Evolutionary conservation across 306 rosid species (phyloP), one percentile per base, ranked within the genome.

Genomic region (Sesbania bispinosa): DNA sequence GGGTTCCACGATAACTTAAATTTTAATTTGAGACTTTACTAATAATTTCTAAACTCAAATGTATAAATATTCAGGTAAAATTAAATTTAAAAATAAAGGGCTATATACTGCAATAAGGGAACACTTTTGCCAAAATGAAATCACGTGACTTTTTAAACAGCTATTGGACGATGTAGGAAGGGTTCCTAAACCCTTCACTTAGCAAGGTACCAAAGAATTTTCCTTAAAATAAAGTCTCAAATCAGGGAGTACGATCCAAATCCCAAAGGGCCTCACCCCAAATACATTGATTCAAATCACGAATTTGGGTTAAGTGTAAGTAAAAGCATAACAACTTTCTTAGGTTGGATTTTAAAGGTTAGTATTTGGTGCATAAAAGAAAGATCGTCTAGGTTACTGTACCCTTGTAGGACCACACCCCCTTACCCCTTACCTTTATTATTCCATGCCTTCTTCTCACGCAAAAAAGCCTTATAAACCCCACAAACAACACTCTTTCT

Each of bases 391-490:
- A 64, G 79, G 81, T 71, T 57, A 75, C 20, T 76, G 59, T 47
- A 20, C 10, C 10, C 29, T 4, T 30, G 30, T 73, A 77, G 79
- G 78, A 74, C 71, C 81, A 60, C 46, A 10, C n/a, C 20, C 5
- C 68, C 43, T 27, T 36, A 30, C 62, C 67, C 51, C 13, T 55
- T n/a, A 39, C 77, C 71, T 43, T 71, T 71, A 43, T 19, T 69
- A 64, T 80, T 80, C 85, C 82, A 75, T 75, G 83, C 83, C 82
- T 64, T 62, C 55, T 62, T 58, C 81, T 62, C 67, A 71, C 75
- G 68, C 82, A 36, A 71, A 57, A 54, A 77, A 60, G 21, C 24
- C 65, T 69, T 52, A 14, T 38, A 86, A 83, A 76, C 86, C 81
- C 84, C 86, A 78, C 86, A 62, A 62, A 57, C 23, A 35, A 45